phyloP scores from a whole-genome alignment of 2,329 filamentous ascomycete species.

The Clonostachys byssicola region DNA sequence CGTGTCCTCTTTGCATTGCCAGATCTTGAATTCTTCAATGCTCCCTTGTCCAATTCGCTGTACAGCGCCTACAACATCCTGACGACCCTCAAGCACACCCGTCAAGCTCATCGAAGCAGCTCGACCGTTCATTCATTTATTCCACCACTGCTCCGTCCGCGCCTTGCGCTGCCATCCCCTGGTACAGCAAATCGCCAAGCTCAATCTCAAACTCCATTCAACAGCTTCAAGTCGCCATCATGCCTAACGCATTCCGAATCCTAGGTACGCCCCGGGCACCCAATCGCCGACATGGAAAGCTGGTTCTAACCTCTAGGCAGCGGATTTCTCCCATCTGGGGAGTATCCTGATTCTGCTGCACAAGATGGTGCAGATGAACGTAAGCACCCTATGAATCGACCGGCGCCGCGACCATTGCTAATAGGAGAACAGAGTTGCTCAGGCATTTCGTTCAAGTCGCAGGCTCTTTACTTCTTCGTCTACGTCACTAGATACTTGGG shows the following conservation, averaged over 20 bases:
- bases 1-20: constrained; percentile 10
- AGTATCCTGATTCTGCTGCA: constrained; percentile 94
- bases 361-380: constrained; percentile 92
- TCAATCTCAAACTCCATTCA: not conserved
- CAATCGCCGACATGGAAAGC: not conserved
- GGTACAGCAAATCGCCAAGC: not conserved
- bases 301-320: constrained; percentile 36
- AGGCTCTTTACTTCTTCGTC: constrained; percentile 89
- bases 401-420: not conserved
- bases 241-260: constrained; percentile 55
- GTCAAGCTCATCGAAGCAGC: not conserved
- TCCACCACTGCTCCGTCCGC: not conserved
- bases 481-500: constrained; percentile 91
- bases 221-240: constrained; percentile 1
- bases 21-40: too few species aligned
- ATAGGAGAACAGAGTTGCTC: constrained; percentile 72
- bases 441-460: constrained; percentile 98
- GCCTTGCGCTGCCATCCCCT: not conserved
- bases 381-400: constrained; percentile 36
- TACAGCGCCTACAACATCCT: constrained; percentile 2
- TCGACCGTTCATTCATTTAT: not conserved
- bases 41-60: not conserved
- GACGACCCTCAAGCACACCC: not conserved
- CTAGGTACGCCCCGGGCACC: constrained; percentile 35
- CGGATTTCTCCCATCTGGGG: constrained; percentile 90